Evolutionary conservation across 225 moss, liverwort and hornwort species (phyloP).

Genomic region (Polytrichum formosum): DNA sequence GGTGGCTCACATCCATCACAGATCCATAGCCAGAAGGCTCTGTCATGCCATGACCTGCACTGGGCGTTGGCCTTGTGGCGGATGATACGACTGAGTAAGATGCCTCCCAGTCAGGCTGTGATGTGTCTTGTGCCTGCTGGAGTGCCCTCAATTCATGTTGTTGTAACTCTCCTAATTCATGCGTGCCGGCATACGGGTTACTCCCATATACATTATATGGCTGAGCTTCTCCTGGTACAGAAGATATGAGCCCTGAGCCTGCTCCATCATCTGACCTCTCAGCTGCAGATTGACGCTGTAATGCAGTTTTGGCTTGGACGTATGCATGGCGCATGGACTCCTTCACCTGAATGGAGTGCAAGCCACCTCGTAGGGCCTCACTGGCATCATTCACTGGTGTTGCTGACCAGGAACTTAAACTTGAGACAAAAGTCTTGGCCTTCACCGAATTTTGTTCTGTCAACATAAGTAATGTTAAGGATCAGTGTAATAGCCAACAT

Average conservation of each 20-base stretch:
- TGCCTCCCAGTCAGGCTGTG: constrained; percentile 92
- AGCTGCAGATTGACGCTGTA: constrained; percentile 30
- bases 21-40: constrained; percentile 35
- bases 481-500: too few species aligned
- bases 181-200: constrained; percentile 13
- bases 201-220: constrained; percentile 20
- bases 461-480: neutral
- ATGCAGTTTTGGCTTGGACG: constrained; percentile 48
- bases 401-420: constrained; percentile 66
- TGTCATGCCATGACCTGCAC: constrained; percentile 24
- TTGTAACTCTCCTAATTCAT: constrained; percentile 13
- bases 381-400: constrained; percentile 57
- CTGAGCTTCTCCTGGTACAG: constrained; percentile 27
- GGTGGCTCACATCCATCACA: constrained; percentile 22
- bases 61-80: constrained; percentile 67
- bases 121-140: constrained; percentile 35
- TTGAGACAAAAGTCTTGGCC: constrained; percentile 69
- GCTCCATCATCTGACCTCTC: constrained; percentile 30
- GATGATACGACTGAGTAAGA: constrained; percentile 81
- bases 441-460: constrained; percentile 76
- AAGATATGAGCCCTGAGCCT: constrained; percentile 23
- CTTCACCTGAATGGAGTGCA: constrained; percentile 54
- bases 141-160: constrained; percentile 7
- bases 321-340: constrained; percentile 59
- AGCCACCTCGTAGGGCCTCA: constrained; percentile 38